These are phyloP conservation scores for Nannochloropsis salina DNA, from an alignment of 108 stramenopile genomes.

Conservation along the genomic window DNA sequence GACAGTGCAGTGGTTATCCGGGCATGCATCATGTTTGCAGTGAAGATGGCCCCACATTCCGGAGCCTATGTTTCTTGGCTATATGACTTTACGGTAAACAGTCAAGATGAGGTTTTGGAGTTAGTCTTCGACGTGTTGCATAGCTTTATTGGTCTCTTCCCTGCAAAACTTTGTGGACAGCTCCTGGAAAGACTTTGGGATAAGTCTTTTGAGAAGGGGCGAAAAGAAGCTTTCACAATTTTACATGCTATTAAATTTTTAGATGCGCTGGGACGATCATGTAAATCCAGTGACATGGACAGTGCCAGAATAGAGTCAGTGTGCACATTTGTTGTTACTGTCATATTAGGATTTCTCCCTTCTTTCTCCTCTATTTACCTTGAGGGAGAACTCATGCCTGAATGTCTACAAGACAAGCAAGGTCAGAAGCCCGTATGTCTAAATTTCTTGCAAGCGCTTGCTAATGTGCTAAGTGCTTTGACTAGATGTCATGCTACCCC, in stretches of 20 bases:
- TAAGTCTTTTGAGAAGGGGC: background rate
- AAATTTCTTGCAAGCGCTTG: background rate
- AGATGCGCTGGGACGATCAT: background rate
- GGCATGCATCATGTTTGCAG: constrained; percentile 6
- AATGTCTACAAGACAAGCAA: background rate
- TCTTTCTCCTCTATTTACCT: background rate
- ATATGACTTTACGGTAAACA: background rate
- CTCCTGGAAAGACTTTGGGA: background rate
- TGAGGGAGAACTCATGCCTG: too few relatives aligned
- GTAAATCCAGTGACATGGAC: background rate
- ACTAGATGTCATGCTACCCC: background rate
- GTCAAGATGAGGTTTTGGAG: background rate
- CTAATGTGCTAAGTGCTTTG: background rate
- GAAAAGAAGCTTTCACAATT: background rate
- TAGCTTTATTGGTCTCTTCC: background rate
- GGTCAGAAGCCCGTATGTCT: background rate
- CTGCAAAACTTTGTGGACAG: background rate
- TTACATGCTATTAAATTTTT: background rate
- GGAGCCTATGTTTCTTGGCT: background rate
- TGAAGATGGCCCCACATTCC: background rate
- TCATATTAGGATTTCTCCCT: background rate
- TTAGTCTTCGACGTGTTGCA: background rate
- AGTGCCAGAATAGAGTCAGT: background rate
- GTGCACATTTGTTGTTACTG: background rate
- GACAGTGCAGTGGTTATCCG: background rate